phyloP scores from a whole-genome alignment of 352 stramenopile species.

The Phytophthora fragariae region DNA sequence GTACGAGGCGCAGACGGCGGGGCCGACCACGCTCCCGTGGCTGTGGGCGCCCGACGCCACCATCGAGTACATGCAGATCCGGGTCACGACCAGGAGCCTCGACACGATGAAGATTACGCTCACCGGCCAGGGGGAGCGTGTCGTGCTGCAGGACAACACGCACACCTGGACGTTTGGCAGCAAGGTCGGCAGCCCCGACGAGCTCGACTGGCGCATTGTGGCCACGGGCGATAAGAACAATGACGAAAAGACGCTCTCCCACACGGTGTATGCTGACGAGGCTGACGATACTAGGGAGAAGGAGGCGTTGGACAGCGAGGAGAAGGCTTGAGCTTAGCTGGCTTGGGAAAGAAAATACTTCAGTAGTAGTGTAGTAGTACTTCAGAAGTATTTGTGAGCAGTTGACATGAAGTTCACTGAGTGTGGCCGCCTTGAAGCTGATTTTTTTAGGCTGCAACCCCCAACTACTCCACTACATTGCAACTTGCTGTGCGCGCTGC shows the following conservation, averaged over 20 bases:
- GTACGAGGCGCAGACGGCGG: slow-evolving; percentile 37
- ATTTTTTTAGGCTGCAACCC: too few relatives aligned
- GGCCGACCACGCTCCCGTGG: slow-evolving; percentile 19
- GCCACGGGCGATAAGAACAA: slow-evolving; percentile 39
- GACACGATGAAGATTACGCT: slow-evolving; percentile 54
- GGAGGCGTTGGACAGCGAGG: background rate
- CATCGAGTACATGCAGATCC: slow-evolving; percentile 51
- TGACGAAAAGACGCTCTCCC: slow-evolving; percentile 36
- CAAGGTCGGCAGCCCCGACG: slow-evolving; percentile 36
- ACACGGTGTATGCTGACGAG: slow-evolving; percentile 28
- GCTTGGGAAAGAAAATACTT: background rate
- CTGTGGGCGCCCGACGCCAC: slow-evolving; percentile 36
- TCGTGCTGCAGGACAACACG: slow-evolving; percentile 49
- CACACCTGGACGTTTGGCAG: slow-evolving; percentile 47
- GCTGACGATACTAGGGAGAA: background rate
- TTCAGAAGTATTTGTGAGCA: too few relatives aligned
- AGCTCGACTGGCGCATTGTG: slow-evolving; percentile 53
- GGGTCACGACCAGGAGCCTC: slow-evolving; percentile 42
- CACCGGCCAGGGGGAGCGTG: slow-evolving; percentile 44
- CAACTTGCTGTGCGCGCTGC: too few relatives aligned
- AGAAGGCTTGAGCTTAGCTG: background rate
- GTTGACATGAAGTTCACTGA: too few relatives aligned
- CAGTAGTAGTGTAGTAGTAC: too few relatives aligned
- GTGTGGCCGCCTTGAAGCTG: too few relatives aligned
- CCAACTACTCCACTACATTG: too few relatives aligned